A percentile compares a stretch with the other conserved stretches of the same genome.
These are phyloP conservation scores for Eleusine indica DNA, from an alignment of 176 grass and related monocot species.

Conservation along the genomic window DNA sequence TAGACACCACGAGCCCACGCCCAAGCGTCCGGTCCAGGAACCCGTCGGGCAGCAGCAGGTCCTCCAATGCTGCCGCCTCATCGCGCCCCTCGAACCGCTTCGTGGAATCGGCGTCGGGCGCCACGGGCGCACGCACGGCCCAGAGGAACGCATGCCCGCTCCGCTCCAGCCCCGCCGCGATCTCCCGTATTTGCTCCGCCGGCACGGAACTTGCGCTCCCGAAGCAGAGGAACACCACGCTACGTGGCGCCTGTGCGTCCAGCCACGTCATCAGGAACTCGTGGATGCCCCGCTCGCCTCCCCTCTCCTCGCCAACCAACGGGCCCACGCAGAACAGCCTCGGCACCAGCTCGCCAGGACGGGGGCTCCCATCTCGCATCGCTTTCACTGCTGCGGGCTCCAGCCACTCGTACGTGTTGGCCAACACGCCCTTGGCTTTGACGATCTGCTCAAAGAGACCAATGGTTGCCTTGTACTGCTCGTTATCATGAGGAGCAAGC, in stretches of 20 bases:
- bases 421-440: slow-evolving; percentile 51
- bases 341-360: slow-evolving; percentile 38
- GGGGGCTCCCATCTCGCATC: slow-evolving; percentile 39
- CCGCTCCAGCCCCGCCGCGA: slow-evolving; percentile 58
- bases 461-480: slow-evolving; percentile 29
- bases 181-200: slow-evolving; percentile 56
- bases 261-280: slow-evolving; percentile 65
- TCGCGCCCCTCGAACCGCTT: slow-evolving; percentile 44
- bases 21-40: slow-evolving; percentile 65
- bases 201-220: slow-evolving; percentile 63
- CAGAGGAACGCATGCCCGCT: slow-evolving; percentile 67
- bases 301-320: slow-evolving; percentile 38
- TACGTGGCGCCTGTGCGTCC: slow-evolving; percentile 47
- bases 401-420: slow-evolving; percentile 69
- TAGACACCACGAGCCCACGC: slow-evolving; percentile 50
- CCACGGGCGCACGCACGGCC: slow-evolving; percentile 43
- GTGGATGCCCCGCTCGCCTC: slow-evolving; percentile 6
- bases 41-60: slow-evolving; percentile 51
- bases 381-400: slow-evolving; percentile 52
- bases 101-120: slow-evolving; percentile 31
- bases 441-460: slow-evolving; percentile 31
- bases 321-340: slow-evolving; percentile 65
- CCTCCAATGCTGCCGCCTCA: slow-evolving; percentile 10
- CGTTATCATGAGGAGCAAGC: slow-evolving; percentile 18
- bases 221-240: slow-evolving; percentile 89